Evolutionary conservation across 2,329 filamentous ascomycete genomes (phyloP).

Genomic region (Clarireedia hainanense): DNA sequence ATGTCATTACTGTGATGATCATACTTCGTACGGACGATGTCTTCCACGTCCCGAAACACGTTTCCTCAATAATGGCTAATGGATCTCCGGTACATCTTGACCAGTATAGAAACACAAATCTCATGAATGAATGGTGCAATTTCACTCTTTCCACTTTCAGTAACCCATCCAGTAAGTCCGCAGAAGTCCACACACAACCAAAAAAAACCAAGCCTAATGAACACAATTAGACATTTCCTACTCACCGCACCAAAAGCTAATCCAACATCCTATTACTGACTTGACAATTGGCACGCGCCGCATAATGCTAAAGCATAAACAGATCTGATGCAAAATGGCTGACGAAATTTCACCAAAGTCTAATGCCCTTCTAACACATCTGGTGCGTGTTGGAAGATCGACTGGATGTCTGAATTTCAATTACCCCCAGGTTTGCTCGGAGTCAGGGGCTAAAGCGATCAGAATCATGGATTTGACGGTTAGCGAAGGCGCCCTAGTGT

Average conservation of each 20-base stretch:
- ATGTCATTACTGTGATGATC: background rate
- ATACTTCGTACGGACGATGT: background rate
- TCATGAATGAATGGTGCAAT: background rate
- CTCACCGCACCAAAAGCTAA: too few species aligned
- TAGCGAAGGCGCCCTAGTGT: background rate
- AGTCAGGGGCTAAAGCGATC: slow-evolving; percentile 1
- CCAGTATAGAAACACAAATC: background rate
- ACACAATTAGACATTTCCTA: too few species aligned
- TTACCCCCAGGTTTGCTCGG: slow-evolving; percentile 12
- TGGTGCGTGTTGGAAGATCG: slow-evolving; percentile 1
- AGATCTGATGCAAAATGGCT: background rate
- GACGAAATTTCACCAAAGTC: background rate
- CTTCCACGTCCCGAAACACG: background rate
- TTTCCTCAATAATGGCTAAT: background rate
- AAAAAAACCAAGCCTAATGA: too few species aligned
- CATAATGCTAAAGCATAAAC: background rate
- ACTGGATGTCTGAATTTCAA: slow-evolving; percentile 11
- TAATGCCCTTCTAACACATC: background rate
- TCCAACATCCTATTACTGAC: background rate
- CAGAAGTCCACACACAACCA: too few species aligned
- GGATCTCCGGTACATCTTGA: background rate
- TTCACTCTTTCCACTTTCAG: background rate
- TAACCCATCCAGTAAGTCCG: too few species aligned
- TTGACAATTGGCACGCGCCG: background rate
- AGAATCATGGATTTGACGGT: background rate